Evolutionary conservation across 2,329 filamentous ascomycete species (phyloP), one percentile per base, ranked within the genome.

Genomic region (Pleurostoma richardsiae): DNA sequence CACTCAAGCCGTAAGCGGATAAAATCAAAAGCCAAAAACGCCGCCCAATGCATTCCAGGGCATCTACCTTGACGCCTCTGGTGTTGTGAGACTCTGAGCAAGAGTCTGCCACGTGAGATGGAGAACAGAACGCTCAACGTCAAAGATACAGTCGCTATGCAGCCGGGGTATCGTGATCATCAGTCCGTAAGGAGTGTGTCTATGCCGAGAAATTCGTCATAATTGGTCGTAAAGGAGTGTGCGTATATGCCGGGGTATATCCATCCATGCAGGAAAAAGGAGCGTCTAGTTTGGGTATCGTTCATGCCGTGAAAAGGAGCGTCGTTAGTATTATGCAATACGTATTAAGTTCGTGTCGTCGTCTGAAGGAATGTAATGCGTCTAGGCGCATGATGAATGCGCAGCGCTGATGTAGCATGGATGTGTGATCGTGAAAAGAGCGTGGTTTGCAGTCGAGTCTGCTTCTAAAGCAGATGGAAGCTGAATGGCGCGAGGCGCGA

Each of bases 121-220:
- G 19, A 19, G 19, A 19, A 19, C 19, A 19, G 19, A 19, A 19
- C 19, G 19, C 19, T 19, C 19, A 19, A 19, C 19, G 19, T 19
- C 19, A 47, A 46, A 58, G 56, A 56, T 70, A 71, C 68, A 74
- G 71, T 72, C 73, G 75, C 74, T 76, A 77, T 79, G 74, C 74
- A 76, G 65, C 72, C 70, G 70, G 19, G 68, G 69, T 67, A 70
- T 69, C 63, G 63, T 68, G 58, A 61, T 64, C 63, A 60, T 63
- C 56, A 51, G 52, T 66, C 61, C 64, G 61, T 66, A 73, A 71
- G 69, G 71, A 74, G 66, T 65, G 69, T 68, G 58, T 68, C 63
- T 68, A 70, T 70, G 59, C 55, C 58, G 59, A 59, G 53, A 44
- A 44, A 50, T 60, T 44, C 57, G 59, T 69, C 62, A 63, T 69